A percentile compares a stretch with the other conserved stretches of the same genome.
Evolutionary conservation across 2,329 filamentous ascomycete species (phyloP).

Genomic region (Penicillium sp.): DNA sequence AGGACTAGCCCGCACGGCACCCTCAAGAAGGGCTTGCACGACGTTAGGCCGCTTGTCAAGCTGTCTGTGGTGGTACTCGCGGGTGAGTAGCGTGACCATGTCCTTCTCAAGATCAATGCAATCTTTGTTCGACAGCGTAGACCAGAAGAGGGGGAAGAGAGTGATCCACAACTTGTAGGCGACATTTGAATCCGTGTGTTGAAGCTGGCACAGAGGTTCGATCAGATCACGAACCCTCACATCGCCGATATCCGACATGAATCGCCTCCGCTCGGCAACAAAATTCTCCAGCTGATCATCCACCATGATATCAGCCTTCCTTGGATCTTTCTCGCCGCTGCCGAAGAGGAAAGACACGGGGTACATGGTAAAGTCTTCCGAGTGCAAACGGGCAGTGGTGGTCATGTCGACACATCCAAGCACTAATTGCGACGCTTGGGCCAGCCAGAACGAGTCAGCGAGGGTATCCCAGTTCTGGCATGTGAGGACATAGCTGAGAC

Average conservation of each 20-base stretch:
- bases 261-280: conserved; percentile 75
- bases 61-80: conserved; percentile 92
- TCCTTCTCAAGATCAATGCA: conserved; percentile 86
- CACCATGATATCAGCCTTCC: conserved; percentile 64
- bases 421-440: conserved; percentile 89
- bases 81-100: conserved; percentile 84
- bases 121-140: conserved; percentile 81
- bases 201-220: conserved; percentile 85
- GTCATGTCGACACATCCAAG: conserved; percentile 88
- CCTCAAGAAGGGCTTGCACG: conserved; percentile 86
- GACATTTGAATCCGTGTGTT: conserved; percentile 79
- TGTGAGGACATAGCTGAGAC: conserved; percentile 82
- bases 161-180: conserved; percentile 88
- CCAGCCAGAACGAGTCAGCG: conserved; percentile 92
- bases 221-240: conserved; percentile 85
- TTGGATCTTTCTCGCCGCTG: conserved; percentile 68
- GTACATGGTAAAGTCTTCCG: conserved; percentile 78
- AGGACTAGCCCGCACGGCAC: conserved; percentile 78
- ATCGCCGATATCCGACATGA: conserved; percentile 78
- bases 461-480: conserved; percentile 97
- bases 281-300: conserved; percentile 82
- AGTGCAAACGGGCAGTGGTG: conserved; percentile 71
- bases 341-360: conserved; percentile 71
- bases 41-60: conserved; percentile 95
- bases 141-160: conserved; percentile 92